Base-by-base conservation (phyloP, 179 eudicot genomes). In the Nepenthes alata region DNA sequence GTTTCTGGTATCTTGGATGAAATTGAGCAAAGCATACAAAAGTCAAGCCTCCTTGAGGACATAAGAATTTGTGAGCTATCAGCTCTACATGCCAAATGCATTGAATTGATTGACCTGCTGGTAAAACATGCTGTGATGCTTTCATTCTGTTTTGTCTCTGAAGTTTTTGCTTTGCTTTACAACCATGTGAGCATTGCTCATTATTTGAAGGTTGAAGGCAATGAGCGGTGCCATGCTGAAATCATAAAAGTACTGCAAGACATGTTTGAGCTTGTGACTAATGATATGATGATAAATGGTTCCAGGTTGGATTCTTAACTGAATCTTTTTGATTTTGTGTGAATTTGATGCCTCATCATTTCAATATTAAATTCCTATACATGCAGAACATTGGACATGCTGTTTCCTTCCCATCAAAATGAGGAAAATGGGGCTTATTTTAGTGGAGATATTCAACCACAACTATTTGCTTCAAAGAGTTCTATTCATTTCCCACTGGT, bases 181-280 rank as follows among this genome's bases (percentile, higher is more conserved):
- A 35, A 48, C 34, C 35, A 65, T 9, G 38, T 60, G 44, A 39
- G 25, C 51, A 63, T 37, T 58, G 25, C n/a, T 37, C 15, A 6
- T 37, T 35, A 54, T 57, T 58, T 58, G 67, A 72, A 89, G 97
- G 83, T 79, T 56, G 85, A 83, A 70, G 88, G 95, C 59, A 80
- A 81, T 45, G 88, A 82, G 72, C 64, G 57, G 47, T 82, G 71
- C 45, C 70, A 75, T 76, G 34, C 64, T 63, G 70, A 75, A 71
- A 91, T 94, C 47, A 90, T 94, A 66, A 82, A 76, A 81, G 80
- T 80, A 53, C 86, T 94, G 57, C 97, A 94, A 78, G 99, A 90
- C 76, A 83, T 87, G 6, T 81, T 87, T 78, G 99, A 94, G 78
- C 73, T 94, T 70, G 89, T 90, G 59, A 85, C 96, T 53, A 72